Evolutionary conservation across 2,329 filamentous ascomycete species (phyloP).

Genomic region (Neurospora sp.): DNA sequence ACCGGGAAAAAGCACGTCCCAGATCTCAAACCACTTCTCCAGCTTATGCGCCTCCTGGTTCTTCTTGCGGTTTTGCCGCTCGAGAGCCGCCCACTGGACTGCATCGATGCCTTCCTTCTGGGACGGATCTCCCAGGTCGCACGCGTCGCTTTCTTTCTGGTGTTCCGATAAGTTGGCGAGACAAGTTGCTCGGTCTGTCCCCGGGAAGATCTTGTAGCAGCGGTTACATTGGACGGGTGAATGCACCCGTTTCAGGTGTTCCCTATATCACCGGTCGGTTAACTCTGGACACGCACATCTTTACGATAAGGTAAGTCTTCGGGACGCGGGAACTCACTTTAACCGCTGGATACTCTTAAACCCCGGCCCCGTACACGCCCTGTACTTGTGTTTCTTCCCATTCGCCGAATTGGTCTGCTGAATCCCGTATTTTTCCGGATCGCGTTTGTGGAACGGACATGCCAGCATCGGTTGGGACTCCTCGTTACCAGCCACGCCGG

Average conservation of each 20-base stretch:
- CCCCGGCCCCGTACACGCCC: slow-evolving; percentile 20
- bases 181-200: slow-evolving; percentile 8
- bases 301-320: background rate
- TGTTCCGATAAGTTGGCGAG: slow-evolving; percentile 15
- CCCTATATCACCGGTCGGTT: slow-evolving; percentile 9
- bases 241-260: slow-evolving; percentile 20
- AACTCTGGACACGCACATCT: background rate
- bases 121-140: slow-evolving; percentile 13
- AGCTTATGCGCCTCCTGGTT: slow-evolving; percentile 20
- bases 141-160: slow-evolving; percentile 12
- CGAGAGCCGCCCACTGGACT: slow-evolving; percentile 18
- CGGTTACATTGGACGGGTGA: slow-evolving; percentile 20
- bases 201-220: slow-evolving; percentile 18
- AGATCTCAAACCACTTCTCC: slow-evolving; percentile 23
- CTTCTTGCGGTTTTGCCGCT: slow-evolving; percentile 20
- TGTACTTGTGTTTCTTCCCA: slow-evolving; percentile 15
- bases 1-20: slow-evolving; percentile 18
- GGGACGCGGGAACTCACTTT: slow-evolving; percentile 13
- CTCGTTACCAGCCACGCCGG: background rate
- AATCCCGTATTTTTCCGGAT: slow-evolving; percentile 19
- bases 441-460: slow-evolving; percentile 20
- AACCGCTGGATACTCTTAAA: slow-evolving; percentile 21
- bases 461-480: slow-evolving; percentile 11
- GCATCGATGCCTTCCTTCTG: slow-evolving; percentile 19
- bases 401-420: slow-evolving; percentile 11